Evolutionary conservation across 2,329 filamentous ascomycete species (phyloP), one percentile per base, ranked within the genome.

Genomic region (Coleophoma eucalyptorum): DNA sequence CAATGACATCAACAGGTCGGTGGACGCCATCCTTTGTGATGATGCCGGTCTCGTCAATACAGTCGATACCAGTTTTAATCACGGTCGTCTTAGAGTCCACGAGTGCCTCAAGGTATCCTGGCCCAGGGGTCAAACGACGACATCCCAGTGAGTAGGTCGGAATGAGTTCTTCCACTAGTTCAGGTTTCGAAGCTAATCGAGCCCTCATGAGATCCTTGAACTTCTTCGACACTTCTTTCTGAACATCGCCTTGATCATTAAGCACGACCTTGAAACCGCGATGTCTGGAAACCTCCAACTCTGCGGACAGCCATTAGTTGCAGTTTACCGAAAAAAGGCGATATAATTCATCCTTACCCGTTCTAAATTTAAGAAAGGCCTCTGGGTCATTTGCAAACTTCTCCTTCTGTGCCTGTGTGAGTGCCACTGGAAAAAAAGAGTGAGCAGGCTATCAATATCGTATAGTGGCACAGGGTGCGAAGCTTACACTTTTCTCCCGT

Each of bases 121-220:
- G 65, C 16, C 69, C 69, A 1, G 70, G 70, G 16, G 71, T 72
- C 15, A 73, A 57, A 12, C 72, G 64, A 13, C 71, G 68, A 58
- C 72, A 74, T 4, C 55, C 67, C 11, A 69, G 59, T 35, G 52
- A 50, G 48, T 58, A 69, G 4, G 62, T 52, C 41, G 50, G 32
- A 54, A 52, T 12, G 34, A 37, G 34, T 13, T 37, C 34, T 37
- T 37, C 16, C 34, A n/a, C n/a, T n/a, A n/a, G n/a, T n/a, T n/a
- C n/a, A n/a, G n/a, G n/a, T n/a, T n/a, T n/a, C n/a, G n/a, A n/a
- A n/a, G n/a, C n/a, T n/a, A n/a, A n/a, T n/a, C n/a, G n/a, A n/a
- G n/a, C n/a, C n/a, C n/a, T n/a, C n/a, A n/a, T n/a, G n/a, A n/a
- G n/a, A n/a, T n/a, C n/a, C n/a, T n/a, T n/a, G n/a, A n/a, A n/a